Percentiles rank a stretch among this genome's conserved stretches.
Evolutionary conservation across 2,329 filamentous ascomycete genomes (phyloP).

Genomic region (Penicillium occitanis): DNA sequence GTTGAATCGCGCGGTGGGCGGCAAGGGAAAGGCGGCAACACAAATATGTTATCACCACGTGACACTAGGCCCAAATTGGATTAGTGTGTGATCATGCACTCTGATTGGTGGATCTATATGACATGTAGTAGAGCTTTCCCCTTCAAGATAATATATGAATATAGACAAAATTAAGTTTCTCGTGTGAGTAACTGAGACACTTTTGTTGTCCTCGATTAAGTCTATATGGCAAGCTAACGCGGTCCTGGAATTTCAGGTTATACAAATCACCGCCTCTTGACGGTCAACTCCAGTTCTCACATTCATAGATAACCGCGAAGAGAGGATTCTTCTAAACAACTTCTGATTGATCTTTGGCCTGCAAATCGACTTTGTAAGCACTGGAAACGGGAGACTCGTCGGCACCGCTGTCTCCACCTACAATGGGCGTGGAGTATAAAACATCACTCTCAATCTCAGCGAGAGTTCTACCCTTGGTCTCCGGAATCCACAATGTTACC

Average conservation of each 20-base stretch:
- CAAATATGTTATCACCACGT: conserved; percentile 30
- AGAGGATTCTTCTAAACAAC: background rate
- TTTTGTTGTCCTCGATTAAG: no score
- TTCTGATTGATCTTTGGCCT: background rate
- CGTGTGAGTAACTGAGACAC: no score
- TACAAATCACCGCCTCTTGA: no score
- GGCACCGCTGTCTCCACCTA: background rate
- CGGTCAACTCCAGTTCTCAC: background rate
- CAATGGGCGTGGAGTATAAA: background rate
- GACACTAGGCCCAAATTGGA: conserved; percentile 22
- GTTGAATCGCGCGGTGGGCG: background rate
- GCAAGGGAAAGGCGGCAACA: background rate
- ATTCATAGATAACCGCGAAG: background rate
- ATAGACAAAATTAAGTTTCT: no score
- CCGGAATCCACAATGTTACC: background rate
- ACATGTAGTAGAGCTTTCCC: no score
- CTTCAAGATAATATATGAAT: no score
- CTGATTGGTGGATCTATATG: conserved; percentile 5
- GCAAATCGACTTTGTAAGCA: background rate
- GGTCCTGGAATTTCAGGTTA: no score
- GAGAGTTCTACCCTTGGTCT: background rate
- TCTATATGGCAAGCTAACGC: no score
- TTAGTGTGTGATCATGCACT: background rate
- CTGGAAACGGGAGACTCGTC: background rate
- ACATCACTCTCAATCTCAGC: background rate